A percentile compares a stretch with the other conserved stretches of the same genome.
phyloP scores from a whole-genome alignment of 1,284 basidiomycete species.

The Ceratobasidium theobromae region DNA sequence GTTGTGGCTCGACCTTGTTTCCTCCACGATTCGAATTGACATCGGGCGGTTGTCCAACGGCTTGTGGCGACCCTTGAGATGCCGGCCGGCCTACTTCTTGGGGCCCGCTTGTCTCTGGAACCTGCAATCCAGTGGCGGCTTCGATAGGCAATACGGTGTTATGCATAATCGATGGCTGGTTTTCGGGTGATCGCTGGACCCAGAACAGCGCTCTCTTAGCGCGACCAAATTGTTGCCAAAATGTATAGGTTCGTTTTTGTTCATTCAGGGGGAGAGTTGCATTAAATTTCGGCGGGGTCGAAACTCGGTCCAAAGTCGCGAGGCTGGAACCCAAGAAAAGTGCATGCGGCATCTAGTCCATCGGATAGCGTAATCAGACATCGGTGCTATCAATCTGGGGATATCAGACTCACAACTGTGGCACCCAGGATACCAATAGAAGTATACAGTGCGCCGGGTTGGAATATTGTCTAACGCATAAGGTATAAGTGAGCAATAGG shows the following conservation, averaged over 20 bases:
- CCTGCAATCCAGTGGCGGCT: neutral
- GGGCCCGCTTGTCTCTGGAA: neutral
- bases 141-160: neutral
- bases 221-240: constrained; percentile 25
- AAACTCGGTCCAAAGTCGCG: constrained; percentile 73
- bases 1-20: constrained; percentile 18
- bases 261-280: neutral
- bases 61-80: neutral
- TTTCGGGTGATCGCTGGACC: constrained; percentile 8
- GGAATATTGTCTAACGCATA: constrained; percentile 54
- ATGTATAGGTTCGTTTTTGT: constrained; percentile 17
- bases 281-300: constrained; percentile 26
- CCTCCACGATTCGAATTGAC: neutral
- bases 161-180: neutral
- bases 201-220: constrained; percentile 18
- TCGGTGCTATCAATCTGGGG: neutral
- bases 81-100: neutral
- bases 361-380: constrained; percentile 19
- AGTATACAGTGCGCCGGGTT: constrained; percentile 71
- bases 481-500: neutral
- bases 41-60: neutral
- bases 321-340: constrained; percentile 87
- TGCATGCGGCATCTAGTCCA: constrained; percentile 70
- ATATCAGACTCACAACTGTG: constrained; percentile 59
- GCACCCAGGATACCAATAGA: constrained; percentile 83